These are phyloP conservation scores for Trichoderma sp. DNA, from an alignment of 2,329 filamentous ascomycete genomes.

Conservation along the genomic window DNA sequence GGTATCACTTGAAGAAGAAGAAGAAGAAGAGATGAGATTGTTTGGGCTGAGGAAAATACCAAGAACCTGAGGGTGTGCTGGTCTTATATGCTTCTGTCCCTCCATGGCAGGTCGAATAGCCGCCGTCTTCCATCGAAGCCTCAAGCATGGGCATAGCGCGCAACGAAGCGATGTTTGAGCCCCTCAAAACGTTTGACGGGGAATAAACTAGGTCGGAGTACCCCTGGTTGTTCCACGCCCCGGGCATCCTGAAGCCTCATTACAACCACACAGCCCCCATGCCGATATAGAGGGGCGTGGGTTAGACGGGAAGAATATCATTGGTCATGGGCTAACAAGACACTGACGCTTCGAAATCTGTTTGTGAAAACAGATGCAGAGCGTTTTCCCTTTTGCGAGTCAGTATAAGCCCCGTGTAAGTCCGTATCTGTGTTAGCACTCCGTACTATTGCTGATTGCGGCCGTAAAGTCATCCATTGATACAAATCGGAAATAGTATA, in stretches of 20 bases:
- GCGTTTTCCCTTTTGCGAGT: slow-evolving; percentile 1
- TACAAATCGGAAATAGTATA: neutral
- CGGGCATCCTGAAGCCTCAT: slow-evolving; percentile 1
- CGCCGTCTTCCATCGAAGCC: neutral
- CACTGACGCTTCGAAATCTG: slow-evolving; percentile 10
- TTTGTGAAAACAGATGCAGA: slow-evolving; percentile 1
- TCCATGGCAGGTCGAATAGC: neutral
- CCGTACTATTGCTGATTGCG: neutral
- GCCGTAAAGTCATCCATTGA: neutral
- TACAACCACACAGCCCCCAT: neutral
- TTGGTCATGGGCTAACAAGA: neutral
- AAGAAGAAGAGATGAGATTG: neutral
- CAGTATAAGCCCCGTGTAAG: neutral
- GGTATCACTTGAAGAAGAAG: slow-evolving; percentile 12
- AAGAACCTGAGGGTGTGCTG: slow-evolving; percentile 12
- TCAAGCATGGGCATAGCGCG: neutral
- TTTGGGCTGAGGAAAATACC: slow-evolving; percentile 1
- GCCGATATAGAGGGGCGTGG: slow-evolving; percentile 14
- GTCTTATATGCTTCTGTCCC: slow-evolving; percentile 15
- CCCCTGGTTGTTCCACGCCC: slow-evolving; percentile 8
- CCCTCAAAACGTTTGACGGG: slow-evolving; percentile 14
- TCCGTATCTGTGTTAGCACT: neutral
- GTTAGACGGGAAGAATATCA: neutral
- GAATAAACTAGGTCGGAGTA: slow-evolving; percentile 2
- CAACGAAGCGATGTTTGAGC: slow-evolving; percentile 3